Base-by-base conservation (phyloP, 2,329 filamentous ascomycete genomes). In the Biscogniauxia mediterranea region DNA sequence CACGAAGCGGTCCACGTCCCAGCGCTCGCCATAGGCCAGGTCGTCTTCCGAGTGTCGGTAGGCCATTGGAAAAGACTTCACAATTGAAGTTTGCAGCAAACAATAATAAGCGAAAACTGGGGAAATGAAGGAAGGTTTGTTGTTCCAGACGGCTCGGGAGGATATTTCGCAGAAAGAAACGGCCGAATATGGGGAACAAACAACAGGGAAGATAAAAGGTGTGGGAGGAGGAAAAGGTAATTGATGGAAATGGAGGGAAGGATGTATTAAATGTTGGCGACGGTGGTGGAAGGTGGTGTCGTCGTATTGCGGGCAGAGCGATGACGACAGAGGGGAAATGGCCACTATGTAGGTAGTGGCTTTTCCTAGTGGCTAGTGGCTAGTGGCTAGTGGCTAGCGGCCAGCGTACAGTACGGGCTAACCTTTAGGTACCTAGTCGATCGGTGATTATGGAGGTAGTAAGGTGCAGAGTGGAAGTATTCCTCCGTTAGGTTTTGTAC, bases 1-100 rank as follows among this genome's bases (percentile, higher is more conserved):
- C 42, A 71, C 65, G 68, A 83, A 81, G 64, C 84, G 84, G 64
- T 85, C 84, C 54, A 79, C 79, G 68, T 88, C 84, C 83, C 83
- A 87, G 68, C 80, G 76, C 65, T 76, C 77, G 56, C 72, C 69
- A 61, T 76, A 76, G 61, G 75, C 75, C 42, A 77, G 65, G 63
- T 76, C 74, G 26, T 72, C 73, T 49, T 75, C 73, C 20, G 70
- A 70, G 7, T 69, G 64, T 61, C 70, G 71, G 56, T 73, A 73
- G 32, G 73, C 69, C 71, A 75, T 74, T 57, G 64, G 68, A 55
- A 70, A 66, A 69, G 71, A 54, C 28, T 59, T 46, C 52, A 61
- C 38, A 46, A 46, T 46, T 46, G 38, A 46, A n/a, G 3, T 46
- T 46, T 2, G 11, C 38, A 46, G 11, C 13, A 46, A 15, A 46